Evolutionary conservation across 2,329 filamentous ascomycete genomes (phyloP), one percentile per base, ranked within the genome.

Genomic region (Byssoonygena ceratinophila): DNA sequence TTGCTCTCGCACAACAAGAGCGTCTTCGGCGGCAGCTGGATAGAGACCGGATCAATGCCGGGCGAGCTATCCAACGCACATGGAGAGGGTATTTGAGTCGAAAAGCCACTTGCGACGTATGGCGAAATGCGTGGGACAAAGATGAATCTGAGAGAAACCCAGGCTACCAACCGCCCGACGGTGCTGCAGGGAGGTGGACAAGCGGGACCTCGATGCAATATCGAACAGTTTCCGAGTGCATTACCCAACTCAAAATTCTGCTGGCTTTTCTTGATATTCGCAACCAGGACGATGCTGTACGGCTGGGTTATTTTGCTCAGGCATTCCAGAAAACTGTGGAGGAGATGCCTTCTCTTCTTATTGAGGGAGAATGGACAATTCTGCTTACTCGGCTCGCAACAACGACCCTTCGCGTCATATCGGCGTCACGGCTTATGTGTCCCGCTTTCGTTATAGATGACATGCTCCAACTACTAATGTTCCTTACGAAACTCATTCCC

Each of bases 1-100:
- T 97, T 25, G 85, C 84, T 41, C 82, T 87, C 61, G 91, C 91
- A 25, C 88, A 96, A 64, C 87, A 89, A 60, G 89, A 96, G 61
- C 83, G 92, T 27, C 75, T 83, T 58, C 79, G 83, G 60, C 80
- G 92, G 59, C 87, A 95, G 61, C 81, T 81, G 47, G 89, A 97
- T 63, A 79, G 90, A 60, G 83, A 87, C 46, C 81, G 82, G 54
- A 70, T 90, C 46, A 84, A 83, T 62, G 87, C 90, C 3, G 80
- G 81, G 12, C 83, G 79, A 59, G 77, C 72, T 46, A 81, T 97
- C 58, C 92, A 97, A 67, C 79, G 80, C 59, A 74, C 78, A 68
- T 97, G 90, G 90, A 80, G 91, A 66, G 89, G 89, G 12, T 79
- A 94, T 66, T 76, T 68, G 53, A 75, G 73, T 54, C 80, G 90